Evolutionary conservation across 768 basidiomycete genomes (phyloP), one percentile per base, ranked within the genome.

Genomic region (Lactarius deliciosus): DNA sequence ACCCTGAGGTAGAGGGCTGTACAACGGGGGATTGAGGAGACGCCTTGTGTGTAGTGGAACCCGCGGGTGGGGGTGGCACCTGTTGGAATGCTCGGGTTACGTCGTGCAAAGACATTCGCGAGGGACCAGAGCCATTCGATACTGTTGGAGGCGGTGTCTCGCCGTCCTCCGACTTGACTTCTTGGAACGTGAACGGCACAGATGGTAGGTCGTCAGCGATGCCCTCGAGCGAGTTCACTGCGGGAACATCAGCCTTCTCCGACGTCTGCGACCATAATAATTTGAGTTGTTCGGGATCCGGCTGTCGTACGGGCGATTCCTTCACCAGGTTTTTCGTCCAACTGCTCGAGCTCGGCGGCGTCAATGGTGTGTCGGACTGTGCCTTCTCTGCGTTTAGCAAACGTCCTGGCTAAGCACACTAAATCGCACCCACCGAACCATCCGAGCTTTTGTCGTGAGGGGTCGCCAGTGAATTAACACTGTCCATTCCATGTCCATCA

Each of bases 41-140:
- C 38, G 82, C 77, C 68, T 85, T 81, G 68, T 81, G 82, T 43
- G 80, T 73, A 15, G 81, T 73, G 55, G 81, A 76, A 57, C 74
- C 82, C 16, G 83, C 75, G 18, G 85, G 81, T 3, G 90, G 81
- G 7, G 85, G 78, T 3, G 92, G 92, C 32, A 94, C 92, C 76
- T 88, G 88, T 73, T 94, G 92, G 78, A 94, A 94, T 25, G 92
- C 91, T 65, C 90, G 86, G 15, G 89, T 92, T 40, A 93, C 91
- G 63, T 94, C 92, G 64, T 88, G 86, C 45, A 89, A 77, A 3
- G 91, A 91, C 85, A 92, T 90, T 47, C 90, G 86, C 20, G 88
- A 87, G 30, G 90, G 83, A 34, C 64, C 68, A 34, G 68, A 34
- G 16, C 75, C 72, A 28, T 84, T 80, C 32, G 83, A 77, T 25